Evolutionary conservation across 495 filamentous ascomycete genomes (phyloP).

Genomic region (Aspergillus sclerotioniger): DNA sequence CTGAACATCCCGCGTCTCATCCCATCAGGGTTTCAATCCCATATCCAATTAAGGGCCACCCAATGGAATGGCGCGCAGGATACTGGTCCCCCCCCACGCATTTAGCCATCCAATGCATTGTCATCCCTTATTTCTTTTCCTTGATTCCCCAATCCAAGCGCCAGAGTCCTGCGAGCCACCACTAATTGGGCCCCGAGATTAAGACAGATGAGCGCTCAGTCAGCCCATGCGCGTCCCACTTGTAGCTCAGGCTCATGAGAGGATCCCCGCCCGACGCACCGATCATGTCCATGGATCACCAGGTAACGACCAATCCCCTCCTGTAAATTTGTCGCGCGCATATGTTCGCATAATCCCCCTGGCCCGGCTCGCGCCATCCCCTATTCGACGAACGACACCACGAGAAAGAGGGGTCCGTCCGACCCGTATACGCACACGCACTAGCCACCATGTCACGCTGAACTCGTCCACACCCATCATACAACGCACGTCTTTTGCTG

Average conservation of each 20-base stretch:
- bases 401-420: conserved; percentile 1
- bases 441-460: neutral
- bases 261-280: neutral
- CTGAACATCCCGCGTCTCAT: neutral
- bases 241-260: neutral
- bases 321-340: neutral
- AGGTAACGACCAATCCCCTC: neutral
- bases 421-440: neutral
- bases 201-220: neutral
- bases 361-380: neutral
- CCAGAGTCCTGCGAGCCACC: neutral
- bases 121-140: neutral
- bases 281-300: neutral
- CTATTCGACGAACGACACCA: neutral
- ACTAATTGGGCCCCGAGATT: neutral
- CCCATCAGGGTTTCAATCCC: too few species aligned
- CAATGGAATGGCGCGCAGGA: neutral
- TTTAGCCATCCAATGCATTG: neutral
- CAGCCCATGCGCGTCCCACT: neutral
- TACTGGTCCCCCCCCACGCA: neutral
- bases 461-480: conserved; percentile 4
- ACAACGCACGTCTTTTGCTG: conserved; percentile 1
- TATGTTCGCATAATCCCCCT: neutral
- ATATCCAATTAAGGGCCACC: neutral
- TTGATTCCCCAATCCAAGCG: neutral